Base-by-base conservation (phyloP, 1,139 yeast genomes). In the Candida labiduridarum region DNA sequence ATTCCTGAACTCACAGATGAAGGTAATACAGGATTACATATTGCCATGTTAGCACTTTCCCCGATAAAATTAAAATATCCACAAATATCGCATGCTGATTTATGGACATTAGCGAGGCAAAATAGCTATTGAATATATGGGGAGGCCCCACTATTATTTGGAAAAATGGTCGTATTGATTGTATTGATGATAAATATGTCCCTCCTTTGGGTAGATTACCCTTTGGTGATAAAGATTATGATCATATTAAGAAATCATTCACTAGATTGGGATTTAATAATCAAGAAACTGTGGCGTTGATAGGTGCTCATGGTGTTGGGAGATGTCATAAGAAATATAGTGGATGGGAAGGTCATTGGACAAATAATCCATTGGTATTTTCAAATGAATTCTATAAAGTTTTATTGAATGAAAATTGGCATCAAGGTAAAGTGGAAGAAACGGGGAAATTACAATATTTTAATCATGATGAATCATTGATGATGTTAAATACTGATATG, bases 401-500 rank as follows among this genome's bases (percentile, higher is more conserved):
- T 0, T 56, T 76, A 30, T 41, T 72, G 10, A 50, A 67, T 1
- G 73, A 72, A 48, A 40, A 53, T 4, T 75, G 79, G 79, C 48
- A 46, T 6, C 42, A 54, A 4, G 73, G 66, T 3, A 50, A 40
- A 8, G 80, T 76, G n/a, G 74, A 77, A 1, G 71, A 68, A 50
- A 73, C 80, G 0, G 77, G 76, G 0, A 63, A 59, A 49, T 52
- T 53, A n/a, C 81, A 77, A 53, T 77, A 64, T 52, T 69, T 56
- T 53, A 72, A 73, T 51, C 48, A 54, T 1, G 72, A 72, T 51
- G 62, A 62, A 56, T 71, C 62, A 14, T 72, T 85, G 61, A 84
- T 85, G 87, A 83, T 83, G 87, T 71, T 85, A 47, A 86, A 86
- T 25, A 76, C 88, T 3, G 90, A 85, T 61, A 72, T 80, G 75